Base-by-base conservation (phyloP, 1,139 yeast genomes). In the Arxiozyma telluris region DNA sequence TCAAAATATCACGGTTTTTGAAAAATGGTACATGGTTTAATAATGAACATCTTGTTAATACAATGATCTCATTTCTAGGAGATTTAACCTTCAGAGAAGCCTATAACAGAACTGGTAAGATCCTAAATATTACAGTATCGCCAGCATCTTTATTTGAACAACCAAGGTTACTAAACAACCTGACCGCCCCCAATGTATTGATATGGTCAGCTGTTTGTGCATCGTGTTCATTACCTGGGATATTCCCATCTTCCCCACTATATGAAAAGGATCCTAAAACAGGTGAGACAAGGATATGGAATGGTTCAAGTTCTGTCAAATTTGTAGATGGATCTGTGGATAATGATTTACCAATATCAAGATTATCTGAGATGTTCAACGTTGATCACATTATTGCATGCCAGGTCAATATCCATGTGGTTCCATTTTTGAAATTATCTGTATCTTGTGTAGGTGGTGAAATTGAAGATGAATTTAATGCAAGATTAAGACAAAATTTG, bases 121-220 rank as follows among this genome's bases (percentile, higher is more conserved):
- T 91, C 1, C 73, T 93, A 54, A 93, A 93, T 66, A 86, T 93
- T 51, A 87, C 96, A 0, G 96, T 93, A 0, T 94, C 96, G 4
- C 88, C 97, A 0, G 85, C 94, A 0, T 80, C 89, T 3, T 76
- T 82, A 27, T 87, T 84, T 63, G 94, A 86, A 82, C 76, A 88
- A 38, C 96, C 96, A 3, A 77, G 93, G 18, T 74, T 93, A 53
- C 75, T 93, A 44, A 93, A 93, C 66, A 90, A 93, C 64, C 76
- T 93, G 54, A 93, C 98, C 0, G 91, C 98, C 0, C 98, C 98
- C 0, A 88, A 94, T 66, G 98, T 91, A 3, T 77, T 93, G 20
- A 84, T 93, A 45, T 85, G 96, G 93, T 88, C 96, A 0, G 98
- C 98, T 0, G 97, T 93, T 0, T 90, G 97, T 71, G 97, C 98